phyloP scores from a whole-genome alignment of 352 stramenopile species.

The Aphanomyces stellatus region DNA sequence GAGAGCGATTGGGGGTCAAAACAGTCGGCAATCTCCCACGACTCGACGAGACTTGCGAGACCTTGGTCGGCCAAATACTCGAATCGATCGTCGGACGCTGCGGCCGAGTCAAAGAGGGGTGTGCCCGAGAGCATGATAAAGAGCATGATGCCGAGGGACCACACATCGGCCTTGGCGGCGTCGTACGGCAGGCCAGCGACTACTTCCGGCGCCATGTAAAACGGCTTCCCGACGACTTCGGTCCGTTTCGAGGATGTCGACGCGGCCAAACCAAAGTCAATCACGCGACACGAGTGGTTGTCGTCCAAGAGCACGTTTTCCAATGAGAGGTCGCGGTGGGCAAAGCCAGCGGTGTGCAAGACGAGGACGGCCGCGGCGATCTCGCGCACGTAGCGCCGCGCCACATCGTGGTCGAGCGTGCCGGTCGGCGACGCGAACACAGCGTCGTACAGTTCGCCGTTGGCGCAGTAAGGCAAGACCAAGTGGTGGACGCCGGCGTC shows the following conservation, averaged over 20 bases:
- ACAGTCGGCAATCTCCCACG: conserved; percentile 38
- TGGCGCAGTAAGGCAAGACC: conserved; percentile 18
- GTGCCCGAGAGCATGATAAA: conserved; percentile 19
- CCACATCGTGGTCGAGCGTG: conserved; percentile 45
- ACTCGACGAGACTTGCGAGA: conserved; percentile 59
- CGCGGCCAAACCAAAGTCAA: conserved; percentile 54
- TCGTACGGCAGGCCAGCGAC: conserved; percentile 11
- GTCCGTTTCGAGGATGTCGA: background rate
- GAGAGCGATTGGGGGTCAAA: conserved; percentile 51
- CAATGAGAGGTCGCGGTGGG: conserved; percentile 47
- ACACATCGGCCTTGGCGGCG: conserved; percentile 10
- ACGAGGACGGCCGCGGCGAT: background rate
- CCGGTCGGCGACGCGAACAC: conserved; percentile 14
- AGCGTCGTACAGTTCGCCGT: conserved; percentile 19
- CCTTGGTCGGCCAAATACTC: conserved; percentile 26
- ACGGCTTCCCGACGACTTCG: conserved; percentile 11
- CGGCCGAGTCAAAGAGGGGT: conserved; percentile 10
- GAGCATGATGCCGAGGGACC: conserved; percentile 21
- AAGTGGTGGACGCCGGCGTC: conserved; percentile 10
- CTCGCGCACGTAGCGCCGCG: conserved; percentile 23
- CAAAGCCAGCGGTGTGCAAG: conserved; percentile 32
- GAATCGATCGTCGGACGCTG: background rate
- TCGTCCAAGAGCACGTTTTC: conserved; percentile 69
- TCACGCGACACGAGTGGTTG: conserved; percentile 32
- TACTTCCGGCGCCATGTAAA: conserved; percentile 22